phyloP scores from a whole-genome alignment of 2,329 filamentous ascomycete genomes.

The Paraconiothyrium brasiliense region DNA sequence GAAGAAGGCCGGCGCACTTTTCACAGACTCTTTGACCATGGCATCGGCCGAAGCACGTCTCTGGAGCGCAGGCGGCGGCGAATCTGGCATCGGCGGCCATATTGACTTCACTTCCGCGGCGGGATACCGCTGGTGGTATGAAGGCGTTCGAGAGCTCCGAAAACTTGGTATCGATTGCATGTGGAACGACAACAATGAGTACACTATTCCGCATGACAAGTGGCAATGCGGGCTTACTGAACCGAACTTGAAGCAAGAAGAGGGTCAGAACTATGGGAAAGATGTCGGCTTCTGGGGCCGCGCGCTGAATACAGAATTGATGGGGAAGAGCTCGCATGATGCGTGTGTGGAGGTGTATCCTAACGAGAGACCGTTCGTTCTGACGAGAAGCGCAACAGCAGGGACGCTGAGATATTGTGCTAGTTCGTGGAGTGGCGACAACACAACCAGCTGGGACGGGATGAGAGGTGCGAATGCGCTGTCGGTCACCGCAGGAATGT shows the following conservation, averaged over 20 bases:
- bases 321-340: conserved; percentile 75
- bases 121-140: conserved; percentile 76
- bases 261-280: conserved; percentile 51
- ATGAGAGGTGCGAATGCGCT: conserved; percentile 78
- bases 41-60: conserved; percentile 67
- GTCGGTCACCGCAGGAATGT: conserved; percentile 73
- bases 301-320: conserved; percentile 74
- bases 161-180: conserved; percentile 74
- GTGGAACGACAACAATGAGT: conserved; percentile 85
- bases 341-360: conserved; percentile 69
- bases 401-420: conserved; percentile 75
- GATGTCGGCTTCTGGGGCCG: conserved; percentile 75
- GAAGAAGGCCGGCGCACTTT: conserved; percentile 67
- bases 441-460: conserved; percentile 76
- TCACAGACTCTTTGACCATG: conserved; percentile 63
- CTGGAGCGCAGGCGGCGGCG: conserved; percentile 77
- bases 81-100: conserved; percentile 74
- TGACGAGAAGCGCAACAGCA: conserved; percentile 75
- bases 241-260: conserved; percentile 35
- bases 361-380: conserved; percentile 69
- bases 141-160: conserved; percentile 70
- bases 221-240: conserved; percentile 70
- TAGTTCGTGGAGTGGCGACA: conserved; percentile 80
- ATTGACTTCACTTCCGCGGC: conserved; percentile 76
- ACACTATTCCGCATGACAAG: conserved; percentile 70